Evolutionary conservation across 176 grass and related monocot genomes (phyloP), one percentile per base, ranked within the genome.

Genomic region (Triticum turgidum): DNA sequence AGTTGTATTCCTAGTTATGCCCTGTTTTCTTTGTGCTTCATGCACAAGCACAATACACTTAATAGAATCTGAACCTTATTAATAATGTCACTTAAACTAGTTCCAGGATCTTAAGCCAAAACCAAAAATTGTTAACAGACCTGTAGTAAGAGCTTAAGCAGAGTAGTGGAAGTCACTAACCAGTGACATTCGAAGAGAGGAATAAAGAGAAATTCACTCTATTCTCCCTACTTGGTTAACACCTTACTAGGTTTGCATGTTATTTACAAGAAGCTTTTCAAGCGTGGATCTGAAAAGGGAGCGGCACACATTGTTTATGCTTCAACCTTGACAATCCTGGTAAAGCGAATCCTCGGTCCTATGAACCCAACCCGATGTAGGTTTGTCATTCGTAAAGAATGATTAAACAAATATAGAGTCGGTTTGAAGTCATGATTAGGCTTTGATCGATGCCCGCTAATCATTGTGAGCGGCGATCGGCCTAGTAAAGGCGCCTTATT

Each of bases 221-320:
- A 59, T 83, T 88, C 29, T 22, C 49, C 63, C 29, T 86, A 49
- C 63, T 63, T 82, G 14, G n/a, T 77, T 51, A 61, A 77, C 24
- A 76, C 44, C 73, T 76, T 76, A 52, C 69, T 64, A 69, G 77
- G 47, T 81, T 76, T 77, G n/a, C 25, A 61, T 80, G 67, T 69
- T 80, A 35, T 84, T 81, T 35, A 77, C 14, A 61, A 69, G 47
- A 69, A 69, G 29, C 82, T 88, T 91, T 88, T 88, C n/a, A 64
- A 69, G 77, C 69, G 62, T 88, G 89, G 44, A 85, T 85, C 47
- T 80, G 61, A 64, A 91, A 91, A 77, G 81, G n/a, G 21, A 6
- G 62, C 10, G 4, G 11, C 5, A 27, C 8, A 11, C 61, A 49
- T 87, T 90, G 15, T 80, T 91, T 84, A 87, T 22, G 24, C 44